A percentile compares a stretch with the other conserved stretches of the same genome.
Evolutionary conservation across 225 moss, liverwort and hornwort genomes (phyloP).

Genomic region (Takakia lepidozioides): DNA sequence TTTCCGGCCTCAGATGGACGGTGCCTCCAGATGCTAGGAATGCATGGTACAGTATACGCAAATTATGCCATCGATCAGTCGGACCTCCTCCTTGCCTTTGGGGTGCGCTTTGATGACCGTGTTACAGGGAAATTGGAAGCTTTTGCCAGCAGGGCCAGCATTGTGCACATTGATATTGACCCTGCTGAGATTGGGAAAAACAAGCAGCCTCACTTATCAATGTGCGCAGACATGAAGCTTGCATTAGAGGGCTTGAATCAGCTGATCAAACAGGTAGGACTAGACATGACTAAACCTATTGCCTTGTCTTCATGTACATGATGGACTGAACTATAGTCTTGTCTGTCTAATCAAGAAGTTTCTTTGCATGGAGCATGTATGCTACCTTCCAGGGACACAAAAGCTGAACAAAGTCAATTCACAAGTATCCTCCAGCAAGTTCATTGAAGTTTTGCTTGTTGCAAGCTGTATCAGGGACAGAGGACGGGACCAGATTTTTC

Average conservation of each 20-base stretch:
- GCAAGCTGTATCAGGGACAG: slow-evolving; percentile 12
- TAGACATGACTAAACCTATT: no score
- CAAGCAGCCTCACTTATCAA: slow-evolving; percentile 90
- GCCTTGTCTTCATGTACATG: no score
- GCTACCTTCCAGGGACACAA: no score
- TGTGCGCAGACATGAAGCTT: slow-evolving; percentile 82
- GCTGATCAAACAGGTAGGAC: slow-evolving; percentile 37
- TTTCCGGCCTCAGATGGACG: slow-evolving; percentile 72
- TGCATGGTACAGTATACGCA: slow-evolving; percentile 91
- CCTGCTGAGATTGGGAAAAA: slow-evolving; percentile 99
- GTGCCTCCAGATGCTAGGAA: slow-evolving; percentile 78
- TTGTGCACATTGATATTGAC: slow-evolving; percentile 97
- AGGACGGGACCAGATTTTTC: slow-evolving; percentile 54
- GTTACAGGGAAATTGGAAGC: slow-evolving; percentile 92
- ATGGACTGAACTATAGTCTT: no score
- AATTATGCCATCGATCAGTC: slow-evolving; percentile 89
- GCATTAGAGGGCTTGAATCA: slow-evolving; percentile 69
- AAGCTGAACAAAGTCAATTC: no score
- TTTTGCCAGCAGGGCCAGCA: slow-evolving; percentile 84
- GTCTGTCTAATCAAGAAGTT: no score
- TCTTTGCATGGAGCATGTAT: no score
- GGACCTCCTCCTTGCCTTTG: slow-evolving; percentile 85
- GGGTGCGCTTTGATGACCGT: slow-evolving; percentile 96
- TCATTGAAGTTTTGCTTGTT: no score
- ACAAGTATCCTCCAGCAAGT: no score